Percentiles rank a stretch among this genome's conserved stretches.
Conservation (phyloP, 176 grass and related monocot genomes). For the Elaeis guineensis region DNA sequence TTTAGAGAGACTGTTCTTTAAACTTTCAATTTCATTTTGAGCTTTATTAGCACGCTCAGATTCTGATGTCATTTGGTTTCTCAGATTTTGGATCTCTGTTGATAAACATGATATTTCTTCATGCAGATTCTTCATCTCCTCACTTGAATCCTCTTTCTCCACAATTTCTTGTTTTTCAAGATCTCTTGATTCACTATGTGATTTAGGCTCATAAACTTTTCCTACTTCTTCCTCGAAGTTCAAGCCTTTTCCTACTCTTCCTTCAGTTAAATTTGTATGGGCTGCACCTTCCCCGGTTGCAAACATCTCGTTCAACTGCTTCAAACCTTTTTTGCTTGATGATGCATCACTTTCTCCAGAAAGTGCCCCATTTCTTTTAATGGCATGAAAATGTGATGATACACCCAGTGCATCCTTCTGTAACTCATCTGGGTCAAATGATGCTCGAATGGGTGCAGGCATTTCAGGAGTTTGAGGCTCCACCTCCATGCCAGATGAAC, state of each 20-base stretch:
- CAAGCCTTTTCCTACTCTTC: slow-evolving; percentile 46
- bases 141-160: slow-evolving; percentile 31
- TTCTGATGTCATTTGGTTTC: slow-evolving; percentile 56
- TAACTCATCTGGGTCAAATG: slow-evolving; percentile 50
- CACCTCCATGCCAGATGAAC: slow-evolving; percentile 21
- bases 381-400: slow-evolving; percentile 24
- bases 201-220: slow-evolving; percentile 11
- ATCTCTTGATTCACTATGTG: neutral
- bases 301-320: slow-evolving; percentile 50
- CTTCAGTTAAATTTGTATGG: slow-evolving; percentile 30
- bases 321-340: slow-evolving; percentile 42
- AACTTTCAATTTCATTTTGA: slow-evolving; percentile 46
- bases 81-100: slow-evolving; percentile 54
- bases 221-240: slow-evolving; percentile 43
- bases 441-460: slow-evolving; percentile 19
- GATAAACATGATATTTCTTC: slow-evolving; percentile 64
- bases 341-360: slow-evolving; percentile 41
- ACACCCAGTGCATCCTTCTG: slow-evolving; percentile 36
- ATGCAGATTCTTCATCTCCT: slow-evolving; percentile 42
- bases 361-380: slow-evolving; percentile 64
- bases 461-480: slow-evolving; percentile 54
- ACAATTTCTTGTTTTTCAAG: slow-evolving; percentile 3
- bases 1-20: slow-evolving; percentile 35
- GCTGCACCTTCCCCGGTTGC: slow-evolving; percentile 27
- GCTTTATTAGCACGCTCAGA: slow-evolving; percentile 61